Evolutionary conservation across 2,329 filamentous ascomycete species (phyloP).

Genomic region (Colletotrichum gigasporum): DNA sequence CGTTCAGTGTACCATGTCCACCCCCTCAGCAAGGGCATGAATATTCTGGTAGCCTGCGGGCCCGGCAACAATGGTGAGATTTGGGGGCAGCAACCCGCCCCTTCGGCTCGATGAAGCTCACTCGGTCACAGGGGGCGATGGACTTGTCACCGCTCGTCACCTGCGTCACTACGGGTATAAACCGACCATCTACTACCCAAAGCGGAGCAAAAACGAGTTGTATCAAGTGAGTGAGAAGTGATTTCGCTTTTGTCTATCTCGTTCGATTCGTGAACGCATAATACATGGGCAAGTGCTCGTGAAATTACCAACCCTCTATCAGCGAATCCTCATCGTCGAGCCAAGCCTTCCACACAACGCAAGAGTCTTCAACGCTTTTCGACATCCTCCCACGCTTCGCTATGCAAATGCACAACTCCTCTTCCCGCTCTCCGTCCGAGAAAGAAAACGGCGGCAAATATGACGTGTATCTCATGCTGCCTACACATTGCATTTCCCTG

Average conservation of each 20-base stretch:
- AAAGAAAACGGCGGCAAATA: conserved; percentile 20
- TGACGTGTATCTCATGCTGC: conserved; percentile 9
- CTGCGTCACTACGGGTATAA: conserved; percentile 91
- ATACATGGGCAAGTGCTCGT: conserved; percentile 9
- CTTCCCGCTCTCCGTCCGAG: neutral
- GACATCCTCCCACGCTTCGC: conserved; percentile 5
- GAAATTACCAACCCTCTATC: conserved; percentile 10
- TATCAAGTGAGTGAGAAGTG: conserved; percentile 71
- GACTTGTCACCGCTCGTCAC: conserved; percentile 92
- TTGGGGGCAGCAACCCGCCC: conserved; percentile 20
- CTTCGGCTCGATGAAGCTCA: conserved; percentile 10
- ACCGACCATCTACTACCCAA: conserved; percentile 91
- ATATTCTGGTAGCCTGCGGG: conserved; percentile 89
- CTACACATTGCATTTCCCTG: neutral
- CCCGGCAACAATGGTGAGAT: conserved; percentile 75
- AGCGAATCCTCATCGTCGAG: conserved; percentile 19
- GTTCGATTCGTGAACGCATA: conserved; percentile 1
- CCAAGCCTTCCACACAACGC: neutral
- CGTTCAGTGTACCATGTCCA: conserved; percentile 83
- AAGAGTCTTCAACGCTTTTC: neutral
- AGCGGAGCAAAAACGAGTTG: conserved; percentile 88
- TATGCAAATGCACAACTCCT: conserved; percentile 20
- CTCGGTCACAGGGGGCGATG: conserved; percentile 77
- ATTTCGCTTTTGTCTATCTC: conserved; percentile 25
- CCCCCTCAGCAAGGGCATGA: conserved; percentile 74